A percentile compares a stretch with the other conserved stretches of the same genome.
Conservation (phyloP, 2,329 filamentous ascomycete species). For the Sporothrix inflata region DNA sequence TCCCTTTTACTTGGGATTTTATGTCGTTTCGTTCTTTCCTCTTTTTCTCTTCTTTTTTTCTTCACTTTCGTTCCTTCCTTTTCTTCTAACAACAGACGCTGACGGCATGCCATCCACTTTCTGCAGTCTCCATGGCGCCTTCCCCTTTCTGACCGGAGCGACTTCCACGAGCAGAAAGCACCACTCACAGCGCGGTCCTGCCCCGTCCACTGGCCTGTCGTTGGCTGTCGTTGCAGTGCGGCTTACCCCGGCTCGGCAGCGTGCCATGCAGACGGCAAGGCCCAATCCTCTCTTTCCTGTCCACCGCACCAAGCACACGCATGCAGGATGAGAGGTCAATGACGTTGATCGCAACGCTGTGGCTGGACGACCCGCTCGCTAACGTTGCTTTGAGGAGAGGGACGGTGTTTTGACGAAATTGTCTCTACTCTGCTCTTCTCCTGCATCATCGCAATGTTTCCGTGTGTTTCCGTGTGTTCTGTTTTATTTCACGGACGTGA, state of each 20-base stretch:
- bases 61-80: background rate
- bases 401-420: background rate
- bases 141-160: background rate
- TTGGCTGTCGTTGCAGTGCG: background rate
- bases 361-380: slow-evolving; percentile 25
- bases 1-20: background rate
- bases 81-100: background rate
- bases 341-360: slow-evolving; percentile 29
- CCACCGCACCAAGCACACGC: background rate
- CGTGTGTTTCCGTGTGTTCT: background rate
- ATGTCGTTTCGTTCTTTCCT: background rate
- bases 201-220: too few relatives aligned
- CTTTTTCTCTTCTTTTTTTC: background rate
- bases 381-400: background rate
- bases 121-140: background rate
- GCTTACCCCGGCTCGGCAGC: slow-evolving; percentile 14
- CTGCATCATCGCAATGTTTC: background rate
- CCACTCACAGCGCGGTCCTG: background rate
- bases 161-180: background rate
- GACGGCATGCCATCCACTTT: background rate
- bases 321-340: slow-evolving; percentile 19
- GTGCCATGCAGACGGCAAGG: slow-evolving; percentile 15
- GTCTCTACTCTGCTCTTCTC: background rate
- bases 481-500: background rate
- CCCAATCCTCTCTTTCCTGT: slow-evolving; percentile 16